Conservation (phyloP, 768 basidiomycete species). For the Podaxis sp. region DNA sequence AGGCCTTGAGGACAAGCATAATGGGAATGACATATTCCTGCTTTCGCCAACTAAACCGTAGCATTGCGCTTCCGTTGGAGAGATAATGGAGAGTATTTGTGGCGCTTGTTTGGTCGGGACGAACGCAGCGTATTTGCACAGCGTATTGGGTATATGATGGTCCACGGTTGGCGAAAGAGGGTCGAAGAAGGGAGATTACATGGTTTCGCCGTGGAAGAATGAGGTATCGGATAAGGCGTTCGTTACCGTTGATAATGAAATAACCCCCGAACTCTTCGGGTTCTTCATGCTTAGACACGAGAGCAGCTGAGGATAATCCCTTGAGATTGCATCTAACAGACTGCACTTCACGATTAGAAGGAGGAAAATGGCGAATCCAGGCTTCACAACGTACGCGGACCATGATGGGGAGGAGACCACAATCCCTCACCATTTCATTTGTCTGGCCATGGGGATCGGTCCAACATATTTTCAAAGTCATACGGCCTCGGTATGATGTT, state of each 20-base stretch:
- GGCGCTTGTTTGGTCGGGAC: slow-evolving; percentile 87
- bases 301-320: slow-evolving; percentile 77
- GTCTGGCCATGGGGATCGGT: slow-evolving; percentile 68
- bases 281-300: slow-evolving; percentile 91
- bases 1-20: slow-evolving; percentile 93
- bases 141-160: slow-evolving; percentile 94
- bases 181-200: slow-evolving; percentile 88
- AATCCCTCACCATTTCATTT: slow-evolving; percentile 76
- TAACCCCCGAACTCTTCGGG: slow-evolving; percentile 99
- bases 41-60: slow-evolving; percentile 96
- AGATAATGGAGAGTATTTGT: slow-evolving; percentile 99
- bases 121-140: slow-evolving; percentile 93
- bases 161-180: slow-evolving; percentile 89
- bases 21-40: slow-evolving; percentile 98
- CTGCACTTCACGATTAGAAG: slow-evolving; percentile 34
- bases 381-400: slow-evolving; percentile 69
- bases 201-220: slow-evolving; percentile 96
- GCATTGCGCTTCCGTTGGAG: slow-evolving; percentile 93
- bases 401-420: slow-evolving; percentile 95
- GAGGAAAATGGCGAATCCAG: neutral
- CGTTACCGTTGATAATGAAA: slow-evolving; percentile 98
- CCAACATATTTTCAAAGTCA: slow-evolving; percentile 88
- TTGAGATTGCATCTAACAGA: slow-evolving; percentile 93
- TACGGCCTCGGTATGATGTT: slow-evolving; percentile 87
- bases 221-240: slow-evolving; percentile 96